Base-by-base conservation (phyloP, 345 rosid genomes). In the Eucalyptus caleyi region DNA sequence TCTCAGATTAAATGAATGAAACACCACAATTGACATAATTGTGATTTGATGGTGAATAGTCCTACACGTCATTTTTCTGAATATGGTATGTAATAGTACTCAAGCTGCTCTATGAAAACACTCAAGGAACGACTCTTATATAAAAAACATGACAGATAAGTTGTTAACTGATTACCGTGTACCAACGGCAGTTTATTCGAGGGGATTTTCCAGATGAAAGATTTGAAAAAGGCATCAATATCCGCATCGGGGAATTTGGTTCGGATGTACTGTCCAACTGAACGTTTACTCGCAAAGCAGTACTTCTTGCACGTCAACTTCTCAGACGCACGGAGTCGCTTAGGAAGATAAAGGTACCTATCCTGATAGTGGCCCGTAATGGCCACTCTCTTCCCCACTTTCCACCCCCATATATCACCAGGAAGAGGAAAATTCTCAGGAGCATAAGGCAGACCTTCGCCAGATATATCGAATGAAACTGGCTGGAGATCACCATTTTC, bases 391-490 rank as follows among this genome's bases (percentile, higher is more conserved):
- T 42, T 96, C 89, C 99, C 99, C 86, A 96, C 99, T 87, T 90
- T 95, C 99, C 99, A 97, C 60, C 88, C 83, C 99, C 99, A 97
- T 51, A 88, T 93, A 91, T 97, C 98, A 16, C 99, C 98, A 5
- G 96, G 93, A 87, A 93, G 94, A 3, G 99, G 99, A 90, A 94
- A 95, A 92, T 97, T 89, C 3, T 90, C 91, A 50, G 99, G 98
- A 27, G 99, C 99, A 94, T 93, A 97, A 9, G 99, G 99, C 88
- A 95, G 92, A 82, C 98, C 99, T 89, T 95, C 94, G 50, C 99
- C 99, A 11, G n/a, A 47, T 86, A 92, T 89, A 27, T 83, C 90
- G 9, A 93, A 94, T 1, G 92, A 92, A 88, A 96, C 95, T 44
- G 96, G 93, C 11, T 83, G 89, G n/a, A 91, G 89, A 88, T 56